These are phyloP conservation scores for Colletotrichum tabaci DNA, from an alignment of 2,329 filamentous ascomycete genomes.

Conservation along the genomic window DNA sequence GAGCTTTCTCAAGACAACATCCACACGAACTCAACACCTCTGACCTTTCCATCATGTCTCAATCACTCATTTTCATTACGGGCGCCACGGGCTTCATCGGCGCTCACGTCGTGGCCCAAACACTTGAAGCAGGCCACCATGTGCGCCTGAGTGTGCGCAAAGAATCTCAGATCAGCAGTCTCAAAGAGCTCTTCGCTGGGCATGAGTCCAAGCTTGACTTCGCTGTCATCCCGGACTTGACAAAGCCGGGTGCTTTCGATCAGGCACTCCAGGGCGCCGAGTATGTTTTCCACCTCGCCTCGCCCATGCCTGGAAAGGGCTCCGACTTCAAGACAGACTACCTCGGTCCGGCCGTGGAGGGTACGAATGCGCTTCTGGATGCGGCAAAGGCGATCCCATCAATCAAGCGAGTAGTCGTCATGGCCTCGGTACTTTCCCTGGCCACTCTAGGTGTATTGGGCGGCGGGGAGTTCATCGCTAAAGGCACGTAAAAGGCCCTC, in stretches of 20 bases:
- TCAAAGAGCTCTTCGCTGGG: neutral
- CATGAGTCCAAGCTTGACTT: neutral
- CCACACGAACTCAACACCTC: neutral
- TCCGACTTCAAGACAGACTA: constrained; percentile 17
- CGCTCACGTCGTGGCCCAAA: neutral
- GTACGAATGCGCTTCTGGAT: constrained; percentile 13
- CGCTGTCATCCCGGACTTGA: constrained; percentile 15
- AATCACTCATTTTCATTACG: constrained; percentile 27
- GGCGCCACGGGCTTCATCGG: constrained; percentile 36
- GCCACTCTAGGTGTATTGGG: neutral
- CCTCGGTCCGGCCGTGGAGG: constrained; percentile 17
- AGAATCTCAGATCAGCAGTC: constrained; percentile 9
- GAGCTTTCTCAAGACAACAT: too few relatives aligned
- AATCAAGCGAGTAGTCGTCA: constrained; percentile 12
- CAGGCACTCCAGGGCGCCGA: constrained; percentile 5
- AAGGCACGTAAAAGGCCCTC: neutral
- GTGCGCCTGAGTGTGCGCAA: constrained; percentile 28
- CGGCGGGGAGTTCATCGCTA: neutral
- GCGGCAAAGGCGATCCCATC: neutral
- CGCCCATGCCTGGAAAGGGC: constrained; percentile 24
- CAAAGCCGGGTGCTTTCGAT: neutral
- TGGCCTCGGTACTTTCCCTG: constrained; percentile 17
- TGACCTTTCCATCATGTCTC: neutral
- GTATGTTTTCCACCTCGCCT: constrained; percentile 27
- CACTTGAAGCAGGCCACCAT: constrained; percentile 16